A percentile compares a stretch with the other conserved stretches of the same genome.
phyloP scores from a whole-genome alignment of 1,139 yeast species.

The Kodamaea derodonti region DNA sequence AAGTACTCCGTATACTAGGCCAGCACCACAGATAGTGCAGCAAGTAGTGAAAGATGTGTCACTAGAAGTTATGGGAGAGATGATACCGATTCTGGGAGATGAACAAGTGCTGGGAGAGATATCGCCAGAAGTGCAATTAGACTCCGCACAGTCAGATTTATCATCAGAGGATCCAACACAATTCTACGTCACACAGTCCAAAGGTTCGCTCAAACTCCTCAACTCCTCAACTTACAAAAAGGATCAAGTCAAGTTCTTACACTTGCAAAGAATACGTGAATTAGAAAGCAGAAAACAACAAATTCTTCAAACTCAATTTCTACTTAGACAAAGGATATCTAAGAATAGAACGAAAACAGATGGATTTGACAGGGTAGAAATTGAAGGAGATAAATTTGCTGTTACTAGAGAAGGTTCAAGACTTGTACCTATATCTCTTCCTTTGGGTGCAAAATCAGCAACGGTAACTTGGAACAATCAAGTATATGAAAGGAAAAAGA shows the following conservation, averaged over 20 bases:
- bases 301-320: slow-evolving; percentile 5
- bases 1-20: background rate
- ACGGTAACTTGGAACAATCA: slow-evolving; percentile 9
- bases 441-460: background rate
- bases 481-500: slow-evolving; percentile 13
- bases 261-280: slow-evolving; percentile 14
- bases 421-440: slow-evolving; percentile 27
- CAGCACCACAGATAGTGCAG: background rate
- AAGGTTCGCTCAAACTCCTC: slow-evolving; percentile 36
- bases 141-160: background rate
- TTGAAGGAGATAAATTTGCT: slow-evolving; percentile 33
- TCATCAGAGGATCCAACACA: background rate
- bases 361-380: slow-evolving; percentile 33
- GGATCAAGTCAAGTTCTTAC: slow-evolving; percentile 19
- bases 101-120: too few species aligned
- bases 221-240: slow-evolving; percentile 30
- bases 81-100: too few species aligned
- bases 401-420: slow-evolving; percentile 30
- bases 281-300: slow-evolving; percentile 12
- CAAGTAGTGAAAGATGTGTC: background rate
- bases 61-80: background rate
- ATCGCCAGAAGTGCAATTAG: background rate
- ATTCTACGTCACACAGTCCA: slow-evolving; percentile 21
- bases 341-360: slow-evolving; percentile 27
- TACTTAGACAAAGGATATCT: slow-evolving; percentile 16